Conservation (phyloP, 805 yeast species). For the Barnettozyma vustinii region DNA sequence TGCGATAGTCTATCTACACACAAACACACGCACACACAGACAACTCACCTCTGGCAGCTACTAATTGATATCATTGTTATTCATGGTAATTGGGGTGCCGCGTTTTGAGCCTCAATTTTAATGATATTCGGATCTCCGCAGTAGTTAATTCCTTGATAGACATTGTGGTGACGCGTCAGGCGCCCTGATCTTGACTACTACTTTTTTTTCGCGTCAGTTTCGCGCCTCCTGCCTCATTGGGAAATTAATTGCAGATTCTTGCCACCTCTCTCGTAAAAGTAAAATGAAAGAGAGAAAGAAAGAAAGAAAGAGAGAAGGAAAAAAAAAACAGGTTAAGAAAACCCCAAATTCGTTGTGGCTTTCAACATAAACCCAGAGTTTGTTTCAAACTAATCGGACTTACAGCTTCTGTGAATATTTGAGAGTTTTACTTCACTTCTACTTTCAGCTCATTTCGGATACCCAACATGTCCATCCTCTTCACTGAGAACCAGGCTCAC, state of each 20-base stretch:
- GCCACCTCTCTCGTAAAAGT: background rate
- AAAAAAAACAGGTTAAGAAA: background rate
- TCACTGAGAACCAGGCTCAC: background rate
- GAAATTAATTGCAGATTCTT: background rate
- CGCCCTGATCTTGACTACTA: no score
- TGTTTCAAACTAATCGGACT: background rate
- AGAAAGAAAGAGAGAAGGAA: no score
- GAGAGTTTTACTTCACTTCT: background rate
- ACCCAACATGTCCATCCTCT: background rate
- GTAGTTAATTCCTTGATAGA: no score
- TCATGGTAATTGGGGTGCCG: no score
- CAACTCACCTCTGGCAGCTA: no score
- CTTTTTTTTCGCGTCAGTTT: background rate
- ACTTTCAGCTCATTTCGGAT: background rate
- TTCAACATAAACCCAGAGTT: background rate
- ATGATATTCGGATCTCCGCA: no score
- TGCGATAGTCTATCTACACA: no score
- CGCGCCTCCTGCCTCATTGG: background rate
- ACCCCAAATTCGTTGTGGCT: background rate
- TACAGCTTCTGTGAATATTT: background rate
- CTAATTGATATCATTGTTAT: no score
- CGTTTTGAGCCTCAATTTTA: no score
- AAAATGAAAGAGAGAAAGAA: no score
- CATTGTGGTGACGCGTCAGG: no score
- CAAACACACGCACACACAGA: no score